Percentiles rank a stretch among this genome's conserved stretches.
These are phyloP conservation scores for Acer yangbiense DNA, from an alignment of 345 rosid species.

Conservation along the genomic window DNA sequence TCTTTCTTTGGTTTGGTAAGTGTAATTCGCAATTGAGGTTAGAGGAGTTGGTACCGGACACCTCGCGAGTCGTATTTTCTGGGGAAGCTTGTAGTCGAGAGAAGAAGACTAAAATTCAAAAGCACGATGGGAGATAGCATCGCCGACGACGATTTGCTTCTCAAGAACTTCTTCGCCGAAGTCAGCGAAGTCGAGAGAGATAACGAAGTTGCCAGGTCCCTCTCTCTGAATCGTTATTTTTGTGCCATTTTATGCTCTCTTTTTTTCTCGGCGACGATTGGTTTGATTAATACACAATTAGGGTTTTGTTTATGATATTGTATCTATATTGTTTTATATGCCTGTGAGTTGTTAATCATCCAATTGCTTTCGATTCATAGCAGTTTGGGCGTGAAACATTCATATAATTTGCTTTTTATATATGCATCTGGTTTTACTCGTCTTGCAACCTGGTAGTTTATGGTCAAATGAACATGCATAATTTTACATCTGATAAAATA, in stretches of 20 bases:
- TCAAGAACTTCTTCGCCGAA: slow-evolving; percentile 92
- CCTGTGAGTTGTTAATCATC: neutral
- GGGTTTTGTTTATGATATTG: slow-evolving; percentile 33
- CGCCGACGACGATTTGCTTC: slow-evolving; percentile 72
- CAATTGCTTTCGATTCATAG: neutral
- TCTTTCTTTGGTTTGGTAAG: neutral
- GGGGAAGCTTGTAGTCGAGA: neutral
- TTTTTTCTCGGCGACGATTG: slow-evolving; percentile 13
- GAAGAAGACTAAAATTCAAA: slow-evolving; percentile 4
- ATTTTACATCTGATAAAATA: neutral
- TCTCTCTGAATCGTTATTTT: slow-evolving; percentile 7
- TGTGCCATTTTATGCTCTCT: neutral
- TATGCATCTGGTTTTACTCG: neutral
- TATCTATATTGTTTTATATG: neutral
- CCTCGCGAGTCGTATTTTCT: too few relatives aligned
- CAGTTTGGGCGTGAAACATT: neutral
- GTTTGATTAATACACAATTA: slow-evolving; percentile 18
- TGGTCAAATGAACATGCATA: neutral
- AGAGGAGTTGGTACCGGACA: too few relatives aligned
- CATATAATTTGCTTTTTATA: neutral
- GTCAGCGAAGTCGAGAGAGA: slow-evolving; percentile 97
- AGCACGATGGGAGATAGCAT: slow-evolving; percentile 53
- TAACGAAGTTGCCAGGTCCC: slow-evolving; percentile 89
- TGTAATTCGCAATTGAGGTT: neutral
- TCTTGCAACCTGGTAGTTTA: neutral